phyloP scores from a whole-genome alignment of 2,329 filamentous ascomycete species.

The Botrytis pseudocinerea region DNA sequence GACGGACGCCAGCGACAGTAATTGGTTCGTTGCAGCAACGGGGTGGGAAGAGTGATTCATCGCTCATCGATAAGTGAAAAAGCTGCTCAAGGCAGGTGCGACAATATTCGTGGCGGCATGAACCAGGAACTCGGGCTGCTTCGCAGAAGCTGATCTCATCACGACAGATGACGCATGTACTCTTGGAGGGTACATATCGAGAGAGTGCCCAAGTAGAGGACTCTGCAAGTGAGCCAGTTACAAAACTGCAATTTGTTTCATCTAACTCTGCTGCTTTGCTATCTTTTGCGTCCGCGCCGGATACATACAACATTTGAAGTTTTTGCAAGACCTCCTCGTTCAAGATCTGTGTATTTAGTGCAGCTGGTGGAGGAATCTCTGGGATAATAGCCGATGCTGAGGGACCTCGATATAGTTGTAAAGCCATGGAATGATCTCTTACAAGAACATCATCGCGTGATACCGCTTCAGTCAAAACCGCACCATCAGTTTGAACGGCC shows the following conservation, averaged over 20 bases:
- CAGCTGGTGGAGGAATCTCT: neutral
- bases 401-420: constrained; percentile 22
- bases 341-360: constrained; percentile 17
- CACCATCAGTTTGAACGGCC: constrained; percentile 31
- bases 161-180: constrained; percentile 25
- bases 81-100: constrained; percentile 48
- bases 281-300: neutral
- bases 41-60: constrained; percentile 57
- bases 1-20: constrained; percentile 40
- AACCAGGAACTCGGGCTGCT: constrained; percentile 28
- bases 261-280: neutral
- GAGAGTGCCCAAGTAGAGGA: constrained; percentile 21
- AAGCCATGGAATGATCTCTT: constrained; percentile 28
- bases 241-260: neutral
- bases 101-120: constrained; percentile 54
- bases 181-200: neutral
- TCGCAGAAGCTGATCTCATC: constrained; percentile 27
- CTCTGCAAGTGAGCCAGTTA: constrained; percentile 4
- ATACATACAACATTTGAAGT: constrained; percentile 28
- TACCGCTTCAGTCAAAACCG: constrained; percentile 3
- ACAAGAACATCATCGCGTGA: constrained; percentile 21
- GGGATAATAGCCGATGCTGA: neutral
- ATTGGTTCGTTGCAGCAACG: constrained; percentile 52
- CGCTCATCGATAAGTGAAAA: constrained; percentile 47
- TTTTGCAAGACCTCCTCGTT: constrained; percentile 32